A percentile compares a stretch with the other conserved stretches of the same genome.
Conservation (phyloP, 441 rosid genomes). For the Mallotus japonicus region DNA sequence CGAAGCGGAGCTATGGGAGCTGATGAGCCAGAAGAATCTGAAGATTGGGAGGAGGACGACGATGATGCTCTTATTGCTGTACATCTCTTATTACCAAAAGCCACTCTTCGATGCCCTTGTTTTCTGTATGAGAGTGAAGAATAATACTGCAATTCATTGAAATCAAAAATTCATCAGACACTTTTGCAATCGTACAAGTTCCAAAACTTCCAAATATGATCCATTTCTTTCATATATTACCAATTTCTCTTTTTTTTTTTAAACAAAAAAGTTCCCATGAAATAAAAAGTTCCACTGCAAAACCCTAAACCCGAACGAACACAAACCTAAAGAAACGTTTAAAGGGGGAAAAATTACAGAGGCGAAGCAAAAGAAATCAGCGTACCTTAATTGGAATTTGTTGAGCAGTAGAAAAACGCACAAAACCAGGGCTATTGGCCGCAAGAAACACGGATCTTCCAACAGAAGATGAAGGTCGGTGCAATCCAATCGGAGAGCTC, state of each 20-base stretch:
- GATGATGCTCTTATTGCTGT: slow-evolving; percentile 41
- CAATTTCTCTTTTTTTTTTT: too few relatives aligned
- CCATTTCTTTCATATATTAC: too few relatives aligned
- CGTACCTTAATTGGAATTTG: slow-evolving; percentile 34
- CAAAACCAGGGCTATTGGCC: slow-evolving; percentile 29
- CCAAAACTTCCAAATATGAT: too few relatives aligned
- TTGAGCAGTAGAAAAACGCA: slow-evolving; percentile 27
- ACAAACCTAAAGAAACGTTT: too few relatives aligned
- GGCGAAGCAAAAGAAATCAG: too few relatives aligned
- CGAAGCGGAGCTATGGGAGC: slow-evolving; percentile 71
- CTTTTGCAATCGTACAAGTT: not conserved
- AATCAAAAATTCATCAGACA: not conserved
- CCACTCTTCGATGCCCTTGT: slow-evolving; percentile 27
- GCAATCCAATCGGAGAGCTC: slow-evolving; percentile 31
- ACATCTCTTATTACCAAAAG: slow-evolving; percentile 41
- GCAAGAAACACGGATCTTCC: slow-evolving; percentile 29
- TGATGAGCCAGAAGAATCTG: slow-evolving; percentile 42
- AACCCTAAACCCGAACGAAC: not conserved
- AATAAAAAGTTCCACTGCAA: not conserved
- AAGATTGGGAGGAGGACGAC: slow-evolving; percentile 18
- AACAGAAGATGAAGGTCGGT: slow-evolving; percentile 23
- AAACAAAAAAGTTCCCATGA: too few relatives aligned
- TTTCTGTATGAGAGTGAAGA: slow-evolving; percentile 34
- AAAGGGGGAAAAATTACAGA: too few relatives aligned
- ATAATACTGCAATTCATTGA: slow-evolving; percentile 34